Evolutionary conservation across 352 stramenopile species (phyloP).

Genomic region (Detonula confervacea): DNA sequence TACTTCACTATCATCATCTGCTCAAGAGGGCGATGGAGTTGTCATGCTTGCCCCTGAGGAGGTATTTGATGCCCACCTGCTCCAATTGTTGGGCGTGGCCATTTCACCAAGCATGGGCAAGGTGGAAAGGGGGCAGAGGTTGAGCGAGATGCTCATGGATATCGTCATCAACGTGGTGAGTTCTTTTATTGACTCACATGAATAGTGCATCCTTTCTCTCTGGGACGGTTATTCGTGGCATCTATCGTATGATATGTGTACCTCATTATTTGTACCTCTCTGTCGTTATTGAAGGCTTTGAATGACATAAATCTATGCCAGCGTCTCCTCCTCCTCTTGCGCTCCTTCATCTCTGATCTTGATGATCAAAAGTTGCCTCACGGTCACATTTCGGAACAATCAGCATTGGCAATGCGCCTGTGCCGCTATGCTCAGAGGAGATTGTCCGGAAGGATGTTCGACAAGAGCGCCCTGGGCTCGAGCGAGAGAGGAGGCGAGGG

Average conservation of each 20-base stretch:
- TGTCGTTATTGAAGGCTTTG: slow-evolving; percentile 23
- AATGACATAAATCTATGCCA: slow-evolving; percentile 62
- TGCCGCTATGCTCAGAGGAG: slow-evolving; percentile 44
- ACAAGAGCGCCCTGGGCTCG: slow-evolving; percentile 17
- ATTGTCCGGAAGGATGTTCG: slow-evolving; percentile 49
- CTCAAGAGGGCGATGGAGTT: neutral
- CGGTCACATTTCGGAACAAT: slow-evolving; percentile 16
- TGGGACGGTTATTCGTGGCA: slow-evolving; percentile 1
- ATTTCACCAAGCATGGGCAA: slow-evolving; percentile 28
- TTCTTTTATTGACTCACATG: neutral
- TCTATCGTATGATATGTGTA: neutral
- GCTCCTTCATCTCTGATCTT: slow-evolving; percentile 51
- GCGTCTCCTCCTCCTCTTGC: slow-evolving; percentile 59
- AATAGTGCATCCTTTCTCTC: neutral
- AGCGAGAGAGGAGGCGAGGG: neutral
- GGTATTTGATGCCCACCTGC: slow-evolving; percentile 55
- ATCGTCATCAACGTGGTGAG: slow-evolving; percentile 51
- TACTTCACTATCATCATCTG: neutral
- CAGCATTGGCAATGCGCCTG: slow-evolving; percentile 26
- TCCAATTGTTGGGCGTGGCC: slow-evolving; percentile 58
- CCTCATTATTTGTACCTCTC: neutral
- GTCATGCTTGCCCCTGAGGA: neutral
- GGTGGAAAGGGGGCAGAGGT: slow-evolving; percentile 7
- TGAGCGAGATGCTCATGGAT: slow-evolving; percentile 48
- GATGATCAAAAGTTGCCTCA: slow-evolving; percentile 35